Conservation (phyloP, 345 rosid genomes). For the Eucalyptus regnans region DNA sequence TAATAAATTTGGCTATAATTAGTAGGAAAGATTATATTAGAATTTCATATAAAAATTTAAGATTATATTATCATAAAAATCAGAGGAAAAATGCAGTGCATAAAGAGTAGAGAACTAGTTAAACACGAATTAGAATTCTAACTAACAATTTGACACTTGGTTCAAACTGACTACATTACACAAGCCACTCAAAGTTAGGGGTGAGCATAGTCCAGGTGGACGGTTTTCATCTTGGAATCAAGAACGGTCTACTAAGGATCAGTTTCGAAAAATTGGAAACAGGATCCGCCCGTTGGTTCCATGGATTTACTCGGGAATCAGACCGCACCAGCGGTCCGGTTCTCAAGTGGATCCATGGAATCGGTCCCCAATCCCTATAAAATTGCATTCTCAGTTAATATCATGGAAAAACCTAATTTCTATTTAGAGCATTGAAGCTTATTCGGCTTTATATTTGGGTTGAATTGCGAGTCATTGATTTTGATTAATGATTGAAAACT, state of each 20-base stretch:
- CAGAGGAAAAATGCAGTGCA: fast-evolving
- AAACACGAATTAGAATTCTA: no score
- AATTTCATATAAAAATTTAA: fast-evolving
- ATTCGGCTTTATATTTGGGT: no score
- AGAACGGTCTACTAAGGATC: fast-evolving
- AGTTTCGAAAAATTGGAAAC: fast-evolving
- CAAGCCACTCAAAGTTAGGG: no score
- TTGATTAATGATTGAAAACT: no score
- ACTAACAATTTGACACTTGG: no score
- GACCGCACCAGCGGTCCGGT: fast-evolving
- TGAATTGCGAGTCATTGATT: no score
- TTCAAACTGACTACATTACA: fast-evolving
- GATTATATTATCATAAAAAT: background rate
- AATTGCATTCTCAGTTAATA: no score
- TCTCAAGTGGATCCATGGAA: no score
- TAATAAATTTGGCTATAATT: background rate
- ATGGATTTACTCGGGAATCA: fast-evolving
- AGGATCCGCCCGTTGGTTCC: fast-evolving
- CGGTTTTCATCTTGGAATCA: no score
- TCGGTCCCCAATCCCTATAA: fast-evolving
- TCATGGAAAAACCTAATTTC: no score
- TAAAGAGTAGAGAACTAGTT: no score
- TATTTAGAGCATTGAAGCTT: no score
- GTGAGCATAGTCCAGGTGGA: fast-evolving
- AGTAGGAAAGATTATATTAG: background rate